Conservation (phyloP, 2,329 filamentous ascomycete species). For the Emergomyces orientalis region DNA sequence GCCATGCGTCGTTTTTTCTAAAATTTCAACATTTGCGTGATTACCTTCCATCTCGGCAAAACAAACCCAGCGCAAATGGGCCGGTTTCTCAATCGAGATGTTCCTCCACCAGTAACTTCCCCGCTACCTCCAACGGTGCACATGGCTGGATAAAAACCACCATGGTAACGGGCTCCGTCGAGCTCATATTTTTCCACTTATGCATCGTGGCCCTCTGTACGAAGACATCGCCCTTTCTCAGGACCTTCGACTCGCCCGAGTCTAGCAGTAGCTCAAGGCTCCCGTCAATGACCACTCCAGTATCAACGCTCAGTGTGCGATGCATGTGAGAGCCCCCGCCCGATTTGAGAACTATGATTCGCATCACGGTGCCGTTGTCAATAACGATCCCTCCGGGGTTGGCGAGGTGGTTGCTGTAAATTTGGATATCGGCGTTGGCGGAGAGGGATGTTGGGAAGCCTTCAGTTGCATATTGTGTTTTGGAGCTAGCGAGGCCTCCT, state of each 20-base stretch:
- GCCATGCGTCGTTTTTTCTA: too few relatives aligned
- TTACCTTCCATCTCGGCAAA: not conserved
- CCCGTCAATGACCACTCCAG: conserved; percentile 31
- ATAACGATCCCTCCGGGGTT: conserved; percentile 27
- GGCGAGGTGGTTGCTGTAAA: conserved; percentile 28
- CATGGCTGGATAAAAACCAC: conserved; percentile 19
- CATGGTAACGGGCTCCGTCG: conserved; percentile 36
- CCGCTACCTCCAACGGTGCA: conserved; percentile 3
- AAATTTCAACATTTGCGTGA: not conserved
- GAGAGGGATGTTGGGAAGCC: conserved; percentile 22
- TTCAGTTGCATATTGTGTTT: conserved; percentile 25
- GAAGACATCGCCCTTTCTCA: conserved; percentile 29
- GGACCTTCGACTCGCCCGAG: conserved; percentile 25
- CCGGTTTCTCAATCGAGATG: not conserved
- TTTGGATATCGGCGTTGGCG: conserved; percentile 26
- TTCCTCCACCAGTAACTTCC: conserved; percentile 7
- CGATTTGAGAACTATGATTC: conserved; percentile 29
- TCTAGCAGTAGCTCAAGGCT: conserved; percentile 31
- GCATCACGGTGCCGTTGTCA: conserved; percentile 25
- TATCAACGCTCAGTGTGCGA: conserved; percentile 31
- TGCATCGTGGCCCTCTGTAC: conserved; percentile 27
- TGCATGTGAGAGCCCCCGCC: conserved; percentile 29
- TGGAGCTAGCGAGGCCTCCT: conserved; percentile 25
- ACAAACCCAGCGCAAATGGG: not conserved
- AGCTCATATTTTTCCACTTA: conserved; percentile 37